Conservation (phyloP, 345 rosid genomes). For the Combretum micranthum region DNA sequence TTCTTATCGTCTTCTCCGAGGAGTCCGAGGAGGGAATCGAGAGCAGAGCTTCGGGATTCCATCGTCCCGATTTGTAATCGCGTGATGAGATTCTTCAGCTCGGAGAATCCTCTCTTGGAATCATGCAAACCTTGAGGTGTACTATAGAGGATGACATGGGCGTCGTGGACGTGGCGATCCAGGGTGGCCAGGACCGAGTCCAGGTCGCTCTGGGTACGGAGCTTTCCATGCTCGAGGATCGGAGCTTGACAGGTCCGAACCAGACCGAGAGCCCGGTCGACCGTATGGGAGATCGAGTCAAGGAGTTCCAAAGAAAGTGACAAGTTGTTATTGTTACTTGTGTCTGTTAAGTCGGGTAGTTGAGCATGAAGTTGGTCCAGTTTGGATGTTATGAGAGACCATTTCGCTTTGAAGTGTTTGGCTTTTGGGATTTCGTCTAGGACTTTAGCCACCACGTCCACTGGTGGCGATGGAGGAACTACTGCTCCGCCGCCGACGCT, state of each 20-base stretch:
- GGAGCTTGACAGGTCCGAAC: conserved; percentile 41
- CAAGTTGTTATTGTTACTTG: conserved; percentile 35
- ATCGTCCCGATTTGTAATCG: conserved; percentile 72
- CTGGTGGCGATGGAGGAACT: too few species aligned
- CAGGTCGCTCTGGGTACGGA: conserved; percentile 79
- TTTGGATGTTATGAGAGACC: conserved; percentile 57
- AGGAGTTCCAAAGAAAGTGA: conserved; percentile 55
- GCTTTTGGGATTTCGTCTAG: conserved; percentile 33
- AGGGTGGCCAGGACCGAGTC: conserved; percentile 64
- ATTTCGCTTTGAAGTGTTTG: conserved; percentile 60
- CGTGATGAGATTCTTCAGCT: conserved; percentile 59
- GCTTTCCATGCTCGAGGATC: conserved; percentile 64
- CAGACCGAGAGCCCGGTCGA: conserved; percentile 40
- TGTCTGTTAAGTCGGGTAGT: conserved; percentile 55
- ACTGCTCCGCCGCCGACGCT: too few species aligned
- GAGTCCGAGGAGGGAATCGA: conserved; percentile 53
- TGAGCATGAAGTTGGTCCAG: conserved; percentile 54
- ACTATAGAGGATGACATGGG: conserved; percentile 54
- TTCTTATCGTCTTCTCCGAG: conserved; percentile 71
- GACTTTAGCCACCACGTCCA: conserved; percentile 2
- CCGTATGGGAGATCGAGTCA: conserved; percentile 35
- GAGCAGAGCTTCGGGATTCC: conserved; percentile 67
- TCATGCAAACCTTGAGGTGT: conserved; percentile 43
- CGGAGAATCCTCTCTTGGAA: conserved; percentile 60
- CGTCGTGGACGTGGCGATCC: conserved; percentile 59